phyloP scores from a whole-genome alignment of 352 stramenopile genomes.

The Globisporangium radiosum region DNA sequence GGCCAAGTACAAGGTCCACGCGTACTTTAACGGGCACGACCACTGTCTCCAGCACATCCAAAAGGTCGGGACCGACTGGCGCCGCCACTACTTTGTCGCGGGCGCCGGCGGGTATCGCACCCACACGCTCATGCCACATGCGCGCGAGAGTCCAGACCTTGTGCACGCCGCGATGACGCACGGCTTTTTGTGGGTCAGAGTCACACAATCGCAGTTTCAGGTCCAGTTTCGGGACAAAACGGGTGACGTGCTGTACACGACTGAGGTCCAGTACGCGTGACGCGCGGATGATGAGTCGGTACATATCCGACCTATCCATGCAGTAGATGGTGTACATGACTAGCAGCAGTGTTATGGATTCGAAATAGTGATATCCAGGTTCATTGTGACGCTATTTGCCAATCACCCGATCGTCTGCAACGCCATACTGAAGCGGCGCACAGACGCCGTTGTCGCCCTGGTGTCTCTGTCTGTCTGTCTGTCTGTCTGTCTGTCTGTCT shows the following conservation, averaged over 20 bases:
- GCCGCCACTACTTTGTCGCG: slow-evolving; percentile 75
- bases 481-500: background rate
- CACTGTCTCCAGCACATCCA: slow-evolving; percentile 81
- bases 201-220: slow-evolving; percentile 61
- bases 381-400: too few species aligned
- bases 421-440: too few species aligned
- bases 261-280: slow-evolving; percentile 50
- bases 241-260: slow-evolving; percentile 77
- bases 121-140: slow-evolving; percentile 58
- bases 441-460: background rate
- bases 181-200: slow-evolving; percentile 76
- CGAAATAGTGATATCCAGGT: too few species aligned
- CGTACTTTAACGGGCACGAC: slow-evolving; percentile 86
- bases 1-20: slow-evolving; percentile 77
- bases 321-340: too few species aligned
- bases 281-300: background rate
- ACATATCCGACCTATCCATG: too few species aligned
- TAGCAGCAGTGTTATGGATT: too few species aligned
- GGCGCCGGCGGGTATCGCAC: slow-evolving; percentile 72
- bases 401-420: too few species aligned
- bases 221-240: slow-evolving; percentile 68
- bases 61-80: slow-evolving; percentile 28
- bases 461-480: background rate
- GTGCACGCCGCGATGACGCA: slow-evolving; percentile 80
- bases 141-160: slow-evolving; percentile 57